These are phyloP conservation scores for Tylopilus orsonianus DNA, from an alignment of 1,284 basidiomycete genomes.

Conservation along the genomic window DNA sequence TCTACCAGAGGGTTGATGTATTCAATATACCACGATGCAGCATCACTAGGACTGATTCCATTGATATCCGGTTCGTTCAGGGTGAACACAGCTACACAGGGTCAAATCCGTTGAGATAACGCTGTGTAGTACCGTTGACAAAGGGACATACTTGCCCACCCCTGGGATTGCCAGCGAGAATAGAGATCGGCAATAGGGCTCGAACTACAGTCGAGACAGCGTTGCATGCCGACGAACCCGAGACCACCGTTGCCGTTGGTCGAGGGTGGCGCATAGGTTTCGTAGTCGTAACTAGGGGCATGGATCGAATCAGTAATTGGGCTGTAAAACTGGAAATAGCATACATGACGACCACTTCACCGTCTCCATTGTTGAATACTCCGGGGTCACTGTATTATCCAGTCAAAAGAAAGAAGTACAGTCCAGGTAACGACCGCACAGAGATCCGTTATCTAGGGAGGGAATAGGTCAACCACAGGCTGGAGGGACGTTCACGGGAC, in stretches of 20 bases:
- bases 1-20: slow-evolving; percentile 38
- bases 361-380: slow-evolving; percentile 28
- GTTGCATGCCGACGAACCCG: slow-evolving; percentile 42
- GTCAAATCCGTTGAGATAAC: background rate
- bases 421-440: slow-evolving; percentile 12
- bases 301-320: background rate
- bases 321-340: background rate
- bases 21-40: slow-evolving; percentile 39
- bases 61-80: slow-evolving; percentile 39
- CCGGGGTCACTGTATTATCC: slow-evolving; percentile 28
- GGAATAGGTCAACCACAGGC: slow-evolving; percentile 5
- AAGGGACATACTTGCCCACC: slow-evolving; percentile 32
- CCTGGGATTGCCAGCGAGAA: slow-evolving; percentile 32
- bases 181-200: slow-evolving; percentile 36
- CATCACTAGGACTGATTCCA: slow-evolving; percentile 27
- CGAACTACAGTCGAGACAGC: slow-evolving; percentile 37
- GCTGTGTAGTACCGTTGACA: background rate
- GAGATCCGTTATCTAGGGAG: slow-evolving; percentile 19
- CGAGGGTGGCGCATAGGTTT: slow-evolving; percentile 36
- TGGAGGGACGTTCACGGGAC: background rate
- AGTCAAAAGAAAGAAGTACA: background rate
- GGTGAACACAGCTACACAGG: slow-evolving; percentile 35
- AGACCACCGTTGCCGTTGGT: slow-evolving; percentile 35
- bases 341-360: slow-evolving; percentile 37
- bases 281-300: slow-evolving; percentile 36